Percentiles rank a stretch among this genome's conserved stretches.
Conservation (phyloP, 495 filamentous ascomycete genomes). For the Clavariopsis aquatica region DNA sequence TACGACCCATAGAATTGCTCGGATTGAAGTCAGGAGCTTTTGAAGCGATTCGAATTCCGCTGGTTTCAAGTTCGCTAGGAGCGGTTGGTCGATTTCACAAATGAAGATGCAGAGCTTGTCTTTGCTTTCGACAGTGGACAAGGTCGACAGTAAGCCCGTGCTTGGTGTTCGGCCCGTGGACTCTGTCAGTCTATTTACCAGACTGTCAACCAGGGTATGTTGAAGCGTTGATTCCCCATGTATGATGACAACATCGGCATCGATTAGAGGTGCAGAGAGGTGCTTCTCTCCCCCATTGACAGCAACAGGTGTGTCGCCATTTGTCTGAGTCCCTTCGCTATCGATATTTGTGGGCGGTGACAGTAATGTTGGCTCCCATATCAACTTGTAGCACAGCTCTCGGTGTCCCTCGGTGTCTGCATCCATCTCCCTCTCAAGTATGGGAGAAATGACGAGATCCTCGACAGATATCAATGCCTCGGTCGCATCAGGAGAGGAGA, state of each 20-base stretch:
- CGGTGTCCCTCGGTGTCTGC: neutral
- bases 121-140: neutral
- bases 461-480: constrained; percentile 22
- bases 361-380: constrained; percentile 17
- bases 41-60: constrained; percentile 12
- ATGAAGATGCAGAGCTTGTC: constrained; percentile 17
- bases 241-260: constrained; percentile 9
- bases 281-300: neutral
- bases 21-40: neutral
- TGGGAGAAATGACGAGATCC: constrained; percentile 17
- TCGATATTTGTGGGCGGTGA: neutral
- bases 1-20: constrained; percentile 22
- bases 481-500: neutral
- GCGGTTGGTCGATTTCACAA: constrained; percentile 11
- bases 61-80: constrained; percentile 14
- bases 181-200: constrained; percentile 1
- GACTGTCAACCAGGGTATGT: neutral
- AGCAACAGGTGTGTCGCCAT: neutral
- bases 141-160: neutral
- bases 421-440: constrained; percentile 8
- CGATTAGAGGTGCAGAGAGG: neutral
- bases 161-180: neutral
- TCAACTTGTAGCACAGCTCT: constrained; percentile 25
- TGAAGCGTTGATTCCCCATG: constrained; percentile 2
- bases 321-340: neutral